phyloP scores from a whole-genome alignment of 2,329 filamentous ascomycete species.

The Geoglossum cookeanum region DNA sequence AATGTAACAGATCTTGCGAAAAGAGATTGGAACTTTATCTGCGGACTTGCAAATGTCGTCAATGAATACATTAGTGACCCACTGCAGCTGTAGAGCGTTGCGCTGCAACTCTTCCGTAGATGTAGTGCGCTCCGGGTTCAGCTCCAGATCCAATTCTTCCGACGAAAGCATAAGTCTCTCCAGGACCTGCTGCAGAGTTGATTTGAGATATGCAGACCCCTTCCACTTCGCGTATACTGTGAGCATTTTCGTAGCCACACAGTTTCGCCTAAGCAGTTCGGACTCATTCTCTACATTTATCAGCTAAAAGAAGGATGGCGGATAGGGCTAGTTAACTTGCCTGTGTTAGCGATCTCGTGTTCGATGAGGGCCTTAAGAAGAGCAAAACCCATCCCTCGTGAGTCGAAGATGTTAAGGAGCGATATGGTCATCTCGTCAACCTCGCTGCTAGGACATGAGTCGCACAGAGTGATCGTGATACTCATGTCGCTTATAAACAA shows the following conservation, averaged over 20 bases:
- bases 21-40: slow-evolving; percentile 39
- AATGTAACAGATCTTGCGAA: slow-evolving; percentile 49
- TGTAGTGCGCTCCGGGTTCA: slow-evolving; percentile 42
- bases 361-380: slow-evolving; percentile 47
- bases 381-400: slow-evolving; percentile 41
- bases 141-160: slow-evolving; percentile 46
- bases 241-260: slow-evolving; percentile 53
- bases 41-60: slow-evolving; percentile 49
- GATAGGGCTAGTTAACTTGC: slow-evolving; percentile 18
- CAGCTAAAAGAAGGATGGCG: slow-evolving; percentile 3
- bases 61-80: slow-evolving; percentile 52
- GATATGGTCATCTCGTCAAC: slow-evolving; percentile 51
- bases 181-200: slow-evolving; percentile 46
- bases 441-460: slow-evolving; percentile 46
- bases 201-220: slow-evolving; percentile 40
- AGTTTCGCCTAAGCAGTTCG: slow-evolving; percentile 46
- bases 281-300: slow-evolving; percentile 38
- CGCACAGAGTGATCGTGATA: slow-evolving; percentile 42
- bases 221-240: slow-evolving; percentile 57
- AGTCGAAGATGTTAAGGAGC: slow-evolving; percentile 50
- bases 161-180: slow-evolving; percentile 47
- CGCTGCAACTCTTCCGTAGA: slow-evolving; percentile 44
- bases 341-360: slow-evolving; percentile 48
- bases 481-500: slow-evolving; percentile 43
- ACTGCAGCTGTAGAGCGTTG: slow-evolving; percentile 44